A percentile compares a stretch with the other conserved stretches of the same genome.
phyloP scores from a whole-genome alignment of 1,139 yeast species.

The Blastobotrys persicus region DNA sequence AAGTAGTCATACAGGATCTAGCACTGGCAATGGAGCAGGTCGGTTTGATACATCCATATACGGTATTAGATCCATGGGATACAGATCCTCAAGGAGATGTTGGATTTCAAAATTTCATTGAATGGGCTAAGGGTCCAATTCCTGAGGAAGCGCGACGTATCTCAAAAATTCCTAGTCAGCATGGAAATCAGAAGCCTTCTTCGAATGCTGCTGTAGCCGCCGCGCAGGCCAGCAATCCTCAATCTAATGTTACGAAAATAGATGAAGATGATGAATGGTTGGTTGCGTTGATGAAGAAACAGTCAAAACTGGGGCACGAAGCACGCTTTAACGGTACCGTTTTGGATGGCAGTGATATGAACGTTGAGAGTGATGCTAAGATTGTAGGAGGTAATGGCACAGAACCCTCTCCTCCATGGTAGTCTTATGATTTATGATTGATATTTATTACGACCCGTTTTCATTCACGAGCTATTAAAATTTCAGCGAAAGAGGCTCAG shows the following conservation, averaged over 20 bases:
- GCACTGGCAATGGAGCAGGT: slow-evolving; percentile 57
- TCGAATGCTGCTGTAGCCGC: slow-evolving; percentile 12
- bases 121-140: slow-evolving; percentile 48
- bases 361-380: slow-evolving; percentile 24
- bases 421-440: slow-evolving; percentile 2
- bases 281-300: slow-evolving; percentile 35
- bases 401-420: slow-evolving; percentile 1
- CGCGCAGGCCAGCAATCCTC: slow-evolving; percentile 5
- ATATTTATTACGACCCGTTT: slow-evolving; percentile 1
- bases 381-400: slow-evolving; percentile 30
- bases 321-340: slow-evolving; percentile 38
- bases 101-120: slow-evolving; percentile 46
- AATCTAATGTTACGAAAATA: slow-evolving; percentile 2
- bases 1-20: slow-evolving; percentile 54
- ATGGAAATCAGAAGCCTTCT: slow-evolving; percentile 2
- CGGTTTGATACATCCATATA: slow-evolving; percentile 52
- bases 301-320: slow-evolving; percentile 38
- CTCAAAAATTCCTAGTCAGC: slow-evolving; percentile 34
- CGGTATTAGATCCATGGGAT: slow-evolving; percentile 41
- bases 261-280: slow-evolving; percentile 34
- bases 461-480: too few relatives aligned
- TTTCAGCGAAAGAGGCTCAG: too few relatives aligned
- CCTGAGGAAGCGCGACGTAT: slow-evolving; percentile 43
- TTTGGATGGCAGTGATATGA: slow-evolving; percentile 29
- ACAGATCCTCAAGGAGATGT: slow-evolving; percentile 28